These are phyloP conservation scores for Teunomyces panamensis DNA, from an alignment of 805 yeast genomes.

Conservation along the genomic window DNA sequence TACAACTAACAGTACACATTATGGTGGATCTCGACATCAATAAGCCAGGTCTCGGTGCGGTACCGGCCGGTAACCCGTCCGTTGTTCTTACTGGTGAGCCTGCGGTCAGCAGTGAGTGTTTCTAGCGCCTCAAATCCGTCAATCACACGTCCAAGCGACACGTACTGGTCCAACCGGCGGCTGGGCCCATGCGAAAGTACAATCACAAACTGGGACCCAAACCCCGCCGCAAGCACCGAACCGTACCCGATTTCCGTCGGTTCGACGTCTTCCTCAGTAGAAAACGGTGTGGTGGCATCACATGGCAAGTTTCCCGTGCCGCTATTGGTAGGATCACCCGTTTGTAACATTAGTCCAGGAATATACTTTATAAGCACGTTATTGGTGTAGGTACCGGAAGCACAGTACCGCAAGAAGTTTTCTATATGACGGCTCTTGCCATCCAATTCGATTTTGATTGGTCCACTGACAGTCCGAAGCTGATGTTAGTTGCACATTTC, in stretches of 20 bases:
- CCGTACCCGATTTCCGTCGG: slow-evolving; percentile 11
- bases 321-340: slow-evolving; percentile 19
- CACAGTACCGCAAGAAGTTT: slow-evolving; percentile 21
- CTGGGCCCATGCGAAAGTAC: slow-evolving; percentile 10
- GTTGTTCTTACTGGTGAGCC: slow-evolving; percentile 11
- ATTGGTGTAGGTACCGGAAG: slow-evolving; percentile 16
- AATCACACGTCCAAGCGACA: slow-evolving; percentile 14
- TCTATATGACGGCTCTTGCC: slow-evolving; percentile 13
- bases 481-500: slow-evolving; percentile 4
- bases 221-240: slow-evolving; percentile 10
- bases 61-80: slow-evolving; percentile 17
- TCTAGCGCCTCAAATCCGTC: slow-evolving; percentile 17
- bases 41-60: slow-evolving; percentile 15
- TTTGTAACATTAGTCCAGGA: slow-evolving; percentile 18
- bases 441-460: slow-evolving; percentile 13
- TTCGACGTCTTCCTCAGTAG: neutral
- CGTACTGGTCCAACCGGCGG: slow-evolving; percentile 11
- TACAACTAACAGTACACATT: slow-evolving; percentile 22
- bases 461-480: slow-evolving; percentile 17
- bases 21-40: slow-evolving; percentile 11
- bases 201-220: slow-evolving; percentile 22
- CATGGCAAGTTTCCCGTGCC: slow-evolving; percentile 14
- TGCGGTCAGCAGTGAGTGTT: slow-evolving; percentile 10
- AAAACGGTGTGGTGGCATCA: slow-evolving; percentile 3
- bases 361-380: slow-evolving; percentile 16